Evolutionary conservation across 2,329 filamentous ascomycete genomes (phyloP).

Genomic region (Phyllosticta paracitricarpa): DNA sequence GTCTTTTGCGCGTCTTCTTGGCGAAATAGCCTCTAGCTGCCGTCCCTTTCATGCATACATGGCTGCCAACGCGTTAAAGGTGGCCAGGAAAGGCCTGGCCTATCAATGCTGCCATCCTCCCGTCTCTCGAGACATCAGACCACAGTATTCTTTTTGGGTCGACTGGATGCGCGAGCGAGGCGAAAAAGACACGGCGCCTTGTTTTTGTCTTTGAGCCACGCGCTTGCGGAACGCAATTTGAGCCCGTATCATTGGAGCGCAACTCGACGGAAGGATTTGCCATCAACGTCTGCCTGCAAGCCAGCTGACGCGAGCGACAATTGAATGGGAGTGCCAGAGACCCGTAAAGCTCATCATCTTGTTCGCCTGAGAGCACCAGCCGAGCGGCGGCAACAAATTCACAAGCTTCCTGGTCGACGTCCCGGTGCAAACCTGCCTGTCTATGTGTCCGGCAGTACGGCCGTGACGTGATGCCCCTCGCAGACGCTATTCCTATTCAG

Average conservation of each 20-base stretch:
- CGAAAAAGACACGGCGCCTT: background rate
- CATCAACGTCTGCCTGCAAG: background rate
- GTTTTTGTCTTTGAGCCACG: background rate
- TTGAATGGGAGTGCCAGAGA: too few relatives aligned
- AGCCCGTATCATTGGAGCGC: background rate
- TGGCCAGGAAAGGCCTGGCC: background rate
- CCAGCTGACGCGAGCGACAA: background rate
- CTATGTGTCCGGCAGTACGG: background rate
- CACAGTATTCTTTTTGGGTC: background rate
- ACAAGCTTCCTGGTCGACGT: background rate
- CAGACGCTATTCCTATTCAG: background rate
- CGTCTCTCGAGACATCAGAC: background rate
- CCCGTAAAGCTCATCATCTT: too few relatives aligned
- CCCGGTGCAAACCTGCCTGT: background rate
- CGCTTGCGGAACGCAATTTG: background rate
- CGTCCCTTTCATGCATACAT: too few relatives aligned
- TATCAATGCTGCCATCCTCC: background rate
- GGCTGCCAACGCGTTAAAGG: background rate
- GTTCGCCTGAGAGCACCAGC: too few relatives aligned
- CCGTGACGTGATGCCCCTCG: background rate
- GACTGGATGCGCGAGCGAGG: background rate
- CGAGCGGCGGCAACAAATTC: too few relatives aligned
- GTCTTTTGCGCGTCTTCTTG: background rate
- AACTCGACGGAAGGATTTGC: background rate
- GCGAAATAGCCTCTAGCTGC: background rate